Percentiles rank a stretch among this genome's conserved stretches.
phyloP scores from a whole-genome alignment of 1,284 basidiomycete genomes.

The Cystobasidium pallidum region DNA sequence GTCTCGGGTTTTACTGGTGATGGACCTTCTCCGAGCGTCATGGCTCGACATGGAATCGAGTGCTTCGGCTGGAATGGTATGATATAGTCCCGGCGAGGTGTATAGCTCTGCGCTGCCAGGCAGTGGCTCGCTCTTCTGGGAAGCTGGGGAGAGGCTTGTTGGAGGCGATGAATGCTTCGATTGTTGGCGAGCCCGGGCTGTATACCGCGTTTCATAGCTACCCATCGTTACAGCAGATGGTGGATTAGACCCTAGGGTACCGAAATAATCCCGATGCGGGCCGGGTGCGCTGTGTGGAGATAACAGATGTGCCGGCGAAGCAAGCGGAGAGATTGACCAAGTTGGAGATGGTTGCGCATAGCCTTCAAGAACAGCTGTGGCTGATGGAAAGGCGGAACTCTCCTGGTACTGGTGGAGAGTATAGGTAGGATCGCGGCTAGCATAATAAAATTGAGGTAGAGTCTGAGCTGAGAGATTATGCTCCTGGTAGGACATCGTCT shows the following conservation, averaged over 20 bases:
- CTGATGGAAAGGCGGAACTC: neutral
- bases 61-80: neutral
- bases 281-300: neutral
- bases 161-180: neutral
- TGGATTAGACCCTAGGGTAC: neutral
- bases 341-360: slow-evolving; percentile 2
- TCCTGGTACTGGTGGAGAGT: neutral
- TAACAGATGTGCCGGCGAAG: neutral
- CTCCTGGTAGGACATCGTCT: neutral
- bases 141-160: neutral
- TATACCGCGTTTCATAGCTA: neutral
- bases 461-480: neutral
- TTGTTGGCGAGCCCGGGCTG: neutral
- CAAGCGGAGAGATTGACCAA: neutral
- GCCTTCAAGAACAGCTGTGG: too few relatives aligned
- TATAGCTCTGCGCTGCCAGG: neutral
- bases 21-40: neutral
- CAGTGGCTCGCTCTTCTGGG: neutral
- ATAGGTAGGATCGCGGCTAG: neutral
- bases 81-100: neutral
- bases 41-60: neutral
- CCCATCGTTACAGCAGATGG: neutral
- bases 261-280: neutral
- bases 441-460: neutral
- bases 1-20: neutral